A percentile compares a stretch with the other conserved stretches of the same genome.
Conservation (phyloP, 352 stramenopile genomes). For the Globisporangium paddicum region DNA sequence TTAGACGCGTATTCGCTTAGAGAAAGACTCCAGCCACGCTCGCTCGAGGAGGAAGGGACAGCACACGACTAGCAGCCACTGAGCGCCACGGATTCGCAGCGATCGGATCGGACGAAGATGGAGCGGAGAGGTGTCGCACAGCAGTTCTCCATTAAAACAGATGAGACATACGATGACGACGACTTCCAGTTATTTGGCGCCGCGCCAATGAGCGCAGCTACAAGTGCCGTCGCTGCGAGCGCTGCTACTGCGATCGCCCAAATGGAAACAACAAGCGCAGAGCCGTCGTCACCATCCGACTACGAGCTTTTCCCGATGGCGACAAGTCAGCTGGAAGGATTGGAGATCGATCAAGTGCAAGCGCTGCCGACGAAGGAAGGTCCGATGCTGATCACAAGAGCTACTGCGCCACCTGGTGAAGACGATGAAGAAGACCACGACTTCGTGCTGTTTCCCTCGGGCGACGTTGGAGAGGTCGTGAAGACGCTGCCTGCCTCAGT, state of each 20-base stretch:
- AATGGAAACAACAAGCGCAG: background rate
- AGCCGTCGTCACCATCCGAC: conserved; percentile 18
- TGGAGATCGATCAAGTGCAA: background rate
- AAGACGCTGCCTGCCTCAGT: background rate
- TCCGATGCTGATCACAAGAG: conserved; percentile 2
- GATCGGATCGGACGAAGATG: background rate
- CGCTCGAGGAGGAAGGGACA: background rate
- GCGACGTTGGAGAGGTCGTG: conserved; percentile 3
- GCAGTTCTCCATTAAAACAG: background rate
- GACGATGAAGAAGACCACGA: conserved; percentile 9
- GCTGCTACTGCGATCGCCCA: background rate
- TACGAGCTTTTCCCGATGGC: conserved; percentile 42
- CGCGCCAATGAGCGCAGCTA: background rate
- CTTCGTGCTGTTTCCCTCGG: conserved; percentile 26
- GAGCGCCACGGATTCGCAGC: background rate
- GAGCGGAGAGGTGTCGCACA: conserved; percentile 3
- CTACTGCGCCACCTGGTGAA: conserved; percentile 1
- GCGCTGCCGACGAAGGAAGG: conserved; percentile 1
- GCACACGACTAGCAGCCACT: background rate
- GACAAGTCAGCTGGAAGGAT: background rate
- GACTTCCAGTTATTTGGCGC: conserved; percentile 11
- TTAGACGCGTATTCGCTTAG: background rate
- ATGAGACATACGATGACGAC: conserved; percentile 5
- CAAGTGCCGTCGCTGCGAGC: background rate
- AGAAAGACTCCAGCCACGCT: background rate